Percentiles rank a stretch among this genome's conserved stretches.
These are phyloP conservation scores for Heterobasidion parviporum DNA, from an alignment of 1,284 basidiomycete genomes.

Conservation along the genomic window DNA sequence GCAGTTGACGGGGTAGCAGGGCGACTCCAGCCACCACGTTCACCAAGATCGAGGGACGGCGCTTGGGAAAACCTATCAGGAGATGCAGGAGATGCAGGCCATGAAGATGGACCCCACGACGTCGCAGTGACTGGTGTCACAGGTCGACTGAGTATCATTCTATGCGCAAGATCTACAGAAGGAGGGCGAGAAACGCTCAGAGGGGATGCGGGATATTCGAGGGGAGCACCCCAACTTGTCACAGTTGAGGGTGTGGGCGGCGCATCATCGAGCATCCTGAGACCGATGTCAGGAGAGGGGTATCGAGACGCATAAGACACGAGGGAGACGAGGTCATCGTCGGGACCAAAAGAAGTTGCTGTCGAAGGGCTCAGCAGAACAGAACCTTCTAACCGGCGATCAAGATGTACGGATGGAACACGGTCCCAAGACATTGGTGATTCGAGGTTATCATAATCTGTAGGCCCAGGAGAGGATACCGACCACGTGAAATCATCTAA, in stretches of 20 bases:
- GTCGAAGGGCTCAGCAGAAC: slow-evolving; percentile 48
- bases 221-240: slow-evolving; percentile 33
- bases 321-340: slow-evolving; percentile 22
- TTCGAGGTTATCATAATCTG: slow-evolving; percentile 29
- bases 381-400: slow-evolving; percentile 45
- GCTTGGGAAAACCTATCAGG: slow-evolving; percentile 16
- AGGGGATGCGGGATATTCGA: slow-evolving; percentile 12
- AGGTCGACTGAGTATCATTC: slow-evolving; percentile 3
- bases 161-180: slow-evolving; percentile 25
- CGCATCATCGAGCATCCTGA: slow-evolving; percentile 13
- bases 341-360: slow-evolving; percentile 31
- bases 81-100: neutral
- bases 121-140: neutral
- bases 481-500: slow-evolving; percentile 66
- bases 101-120: neutral
- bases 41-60: slow-evolving; percentile 25
- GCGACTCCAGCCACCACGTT: slow-evolving; percentile 18
- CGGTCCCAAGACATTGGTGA: slow-evolving; percentile 12
- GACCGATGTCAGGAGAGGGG: slow-evolving; percentile 30
- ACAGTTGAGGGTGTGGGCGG: slow-evolving; percentile 23
- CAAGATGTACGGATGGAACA: slow-evolving; percentile 48
- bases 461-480: slow-evolving; percentile 56
- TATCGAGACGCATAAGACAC: slow-evolving; percentile 18
- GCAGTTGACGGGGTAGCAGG: slow-evolving; percentile 15
- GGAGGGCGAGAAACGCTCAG: slow-evolving; percentile 25